These are phyloP conservation scores for Naumovozyma dairenensis DNA, from an alignment of 805 yeast species.

Conservation along the genomic window DNA sequence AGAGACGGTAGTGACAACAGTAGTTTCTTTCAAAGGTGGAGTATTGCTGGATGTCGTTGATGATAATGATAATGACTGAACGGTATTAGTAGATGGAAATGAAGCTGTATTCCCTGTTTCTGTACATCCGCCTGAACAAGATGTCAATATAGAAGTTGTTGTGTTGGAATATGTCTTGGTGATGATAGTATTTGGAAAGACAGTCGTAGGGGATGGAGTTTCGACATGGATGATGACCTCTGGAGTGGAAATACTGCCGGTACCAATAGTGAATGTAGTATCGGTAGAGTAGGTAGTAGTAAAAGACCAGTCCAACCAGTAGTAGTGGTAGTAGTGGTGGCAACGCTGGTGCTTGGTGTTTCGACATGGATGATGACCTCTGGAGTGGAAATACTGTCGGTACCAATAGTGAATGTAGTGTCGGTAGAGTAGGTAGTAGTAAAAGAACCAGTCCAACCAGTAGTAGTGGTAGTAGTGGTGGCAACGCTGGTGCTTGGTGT, in stretches of 20 bases:
- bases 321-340: constrained; percentile 7
- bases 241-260: constrained; percentile 6
- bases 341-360: constrained; percentile 6
- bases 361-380: constrained; percentile 12
- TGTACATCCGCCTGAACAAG: background rate
- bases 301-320: constrained; percentile 11
- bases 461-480: constrained; percentile 8
- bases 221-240: constrained; percentile 11
- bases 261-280: constrained; percentile 7
- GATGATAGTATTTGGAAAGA: constrained; percentile 3
- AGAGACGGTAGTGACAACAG: too few species aligned
- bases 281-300: constrained; percentile 13
- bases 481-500: constrained; percentile 5
- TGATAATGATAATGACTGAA: too few species aligned
- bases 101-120: too few species aligned
- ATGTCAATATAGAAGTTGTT: background rate
- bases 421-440: constrained; percentile 11
- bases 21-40: too few species aligned
- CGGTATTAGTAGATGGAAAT: too few species aligned
- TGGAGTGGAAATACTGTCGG: constrained; percentile 7
- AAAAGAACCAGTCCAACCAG: constrained; percentile 9
- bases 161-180: constrained; percentile 3
- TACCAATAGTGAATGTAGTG: constrained; percentile 4
- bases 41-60: too few species aligned
- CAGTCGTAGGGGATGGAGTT: constrained; percentile 4